A percentile compares a stretch with the other conserved stretches of the same genome.
These are phyloP conservation scores for Candida methanosorbosa DNA, from an alignment of 805 yeast genomes.

Conservation along the genomic window DNA sequence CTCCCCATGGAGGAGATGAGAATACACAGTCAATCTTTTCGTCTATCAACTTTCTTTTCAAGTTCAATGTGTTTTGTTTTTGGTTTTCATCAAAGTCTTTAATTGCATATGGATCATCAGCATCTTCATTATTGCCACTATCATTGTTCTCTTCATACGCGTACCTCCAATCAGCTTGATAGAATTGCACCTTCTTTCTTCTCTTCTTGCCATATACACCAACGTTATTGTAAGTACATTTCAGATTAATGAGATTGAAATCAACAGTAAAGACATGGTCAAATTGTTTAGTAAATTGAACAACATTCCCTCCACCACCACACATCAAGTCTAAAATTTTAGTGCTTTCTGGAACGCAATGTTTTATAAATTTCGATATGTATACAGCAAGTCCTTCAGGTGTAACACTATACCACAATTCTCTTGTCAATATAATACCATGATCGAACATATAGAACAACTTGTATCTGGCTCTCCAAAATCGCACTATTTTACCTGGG, in stretches of 20 bases:
- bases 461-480: slow-evolving; percentile 53
- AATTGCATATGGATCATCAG: slow-evolving; percentile 3
- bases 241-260: slow-evolving; percentile 46
- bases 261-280: slow-evolving; percentile 56
- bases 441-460: slow-evolving; percentile 58
- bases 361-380: slow-evolving; percentile 42
- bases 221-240: slow-evolving; percentile 62
- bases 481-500: slow-evolving; percentile 36
- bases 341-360: slow-evolving; percentile 40
- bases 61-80: slow-evolving; percentile 5
- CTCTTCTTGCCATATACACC: slow-evolving; percentile 39
- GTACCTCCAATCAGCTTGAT: slow-evolving; percentile 38
- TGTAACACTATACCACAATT: slow-evolving; percentile 83
- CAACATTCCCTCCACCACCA: slow-evolving; percentile 85
- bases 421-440: slow-evolving; percentile 61
- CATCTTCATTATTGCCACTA: slow-evolving; percentile 2
- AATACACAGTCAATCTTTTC: slow-evolving; percentile 44
- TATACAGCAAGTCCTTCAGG: slow-evolving; percentile 67
- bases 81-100: too few species aligned
- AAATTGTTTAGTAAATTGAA: slow-evolving; percentile 61
- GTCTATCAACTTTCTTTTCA: slow-evolving; percentile 3
- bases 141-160: slow-evolving; percentile 8
- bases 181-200: slow-evolving; percentile 37
- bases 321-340: slow-evolving; percentile 62
- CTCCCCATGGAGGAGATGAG: slow-evolving; percentile 90